A percentile compares a stretch with the other conserved stretches of the same genome.
phyloP scores from a whole-genome alignment of 116 monocot species.

The Trichopus zeylanicus region DNA sequence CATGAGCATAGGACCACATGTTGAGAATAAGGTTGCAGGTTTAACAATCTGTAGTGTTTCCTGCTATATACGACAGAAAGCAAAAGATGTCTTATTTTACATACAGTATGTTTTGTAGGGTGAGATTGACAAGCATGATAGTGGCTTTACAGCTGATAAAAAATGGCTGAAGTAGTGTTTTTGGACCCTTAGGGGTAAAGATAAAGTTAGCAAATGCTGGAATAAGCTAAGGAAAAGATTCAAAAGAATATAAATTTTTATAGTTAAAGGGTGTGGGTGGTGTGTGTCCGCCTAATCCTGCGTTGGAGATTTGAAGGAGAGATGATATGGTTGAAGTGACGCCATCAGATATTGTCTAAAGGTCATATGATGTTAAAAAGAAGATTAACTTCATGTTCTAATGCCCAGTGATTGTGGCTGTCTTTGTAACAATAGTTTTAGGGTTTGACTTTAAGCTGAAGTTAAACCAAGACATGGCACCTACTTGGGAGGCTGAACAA shows the following conservation, averaged over 20 bases:
- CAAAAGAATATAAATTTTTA: too few species aligned
- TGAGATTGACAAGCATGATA: conserved; percentile 32
- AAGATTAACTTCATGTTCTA: not conserved
- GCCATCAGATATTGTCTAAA: not conserved
- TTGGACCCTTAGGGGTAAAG: conserved; percentile 63
- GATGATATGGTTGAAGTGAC: conserved; percentile 3
- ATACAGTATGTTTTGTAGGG: conserved; percentile 4
- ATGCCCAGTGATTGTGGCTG: not conserved
- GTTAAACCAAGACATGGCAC: conserved; percentile 13
- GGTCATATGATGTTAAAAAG: not conserved
- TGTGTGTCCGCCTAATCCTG: not conserved
- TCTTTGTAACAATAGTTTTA: conserved; percentile 9
- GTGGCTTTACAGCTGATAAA: conserved; percentile 29
- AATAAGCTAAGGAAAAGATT: too few species aligned
- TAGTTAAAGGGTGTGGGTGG: not conserved
- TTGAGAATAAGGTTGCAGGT: not conserved
- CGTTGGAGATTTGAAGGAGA: not conserved
- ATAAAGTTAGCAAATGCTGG: conserved; percentile 28
- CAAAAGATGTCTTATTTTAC: not conserved
- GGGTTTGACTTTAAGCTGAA: conserved; percentile 20
- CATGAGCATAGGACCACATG: conserved; percentile 7
- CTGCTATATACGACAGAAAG: not conserved
- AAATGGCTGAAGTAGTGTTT: conserved; percentile 10
- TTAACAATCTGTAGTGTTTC: not conserved
- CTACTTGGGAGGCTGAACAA: too few species aligned